phyloP scores from a whole-genome alignment of 2,329 filamentous ascomycete genomes.

The Pseudocercospora cruenta region DNA sequence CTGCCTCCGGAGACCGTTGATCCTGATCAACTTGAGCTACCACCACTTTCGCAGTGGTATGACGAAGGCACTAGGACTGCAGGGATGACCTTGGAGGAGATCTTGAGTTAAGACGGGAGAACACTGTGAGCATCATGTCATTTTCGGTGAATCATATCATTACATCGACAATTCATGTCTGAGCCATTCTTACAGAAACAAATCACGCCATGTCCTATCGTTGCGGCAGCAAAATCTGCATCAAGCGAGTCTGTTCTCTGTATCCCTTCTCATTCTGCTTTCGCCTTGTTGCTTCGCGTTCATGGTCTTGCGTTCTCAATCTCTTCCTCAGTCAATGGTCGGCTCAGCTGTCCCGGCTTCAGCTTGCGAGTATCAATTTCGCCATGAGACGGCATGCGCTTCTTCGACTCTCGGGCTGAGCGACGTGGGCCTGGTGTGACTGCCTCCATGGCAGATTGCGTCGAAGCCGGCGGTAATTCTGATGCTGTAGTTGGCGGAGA shows the following conservation, averaged over 20 bases:
- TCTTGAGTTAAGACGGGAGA: conserved; percentile 5
- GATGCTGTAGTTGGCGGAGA: neutral
- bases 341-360: neutral
- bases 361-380: neutral
- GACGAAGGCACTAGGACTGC: conserved; percentile 9
- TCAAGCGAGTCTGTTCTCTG: neutral
- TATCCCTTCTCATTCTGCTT: neutral
- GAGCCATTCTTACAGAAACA: neutral
- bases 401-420: neutral
- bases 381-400: neutral
- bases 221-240: too few relatives aligned
- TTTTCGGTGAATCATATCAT: neutral
- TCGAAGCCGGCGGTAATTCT: neutral
- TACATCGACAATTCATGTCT: neutral
- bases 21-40: conserved; percentile 35
- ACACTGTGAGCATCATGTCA: neutral
- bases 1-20: conserved; percentile 20
- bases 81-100: conserved; percentile 15
- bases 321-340: neutral
- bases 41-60: conserved; percentile 33
- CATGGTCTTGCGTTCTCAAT: neutral
- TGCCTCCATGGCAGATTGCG: neutral
- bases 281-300: neutral
- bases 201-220: neutral
- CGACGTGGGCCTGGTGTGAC: neutral